Evolutionary conservation across 2,329 filamentous ascomycete genomes (phyloP).

Genomic region (Nannizziopsis barbatae): DNA sequence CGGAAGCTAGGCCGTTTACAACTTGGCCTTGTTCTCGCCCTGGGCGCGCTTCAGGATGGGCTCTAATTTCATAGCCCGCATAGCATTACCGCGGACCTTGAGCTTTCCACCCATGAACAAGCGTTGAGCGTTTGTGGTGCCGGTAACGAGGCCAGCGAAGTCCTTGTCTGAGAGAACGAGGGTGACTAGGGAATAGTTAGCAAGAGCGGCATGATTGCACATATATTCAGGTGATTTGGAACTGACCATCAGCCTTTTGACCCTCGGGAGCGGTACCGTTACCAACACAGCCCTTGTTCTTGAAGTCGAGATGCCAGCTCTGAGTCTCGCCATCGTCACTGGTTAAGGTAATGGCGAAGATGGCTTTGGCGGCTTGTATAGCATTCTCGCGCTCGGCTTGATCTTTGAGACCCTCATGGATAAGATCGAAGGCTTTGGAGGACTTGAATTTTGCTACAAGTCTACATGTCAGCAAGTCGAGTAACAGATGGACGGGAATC

Average conservation of each 20-base stretch:
- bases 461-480: conserved; percentile 1
- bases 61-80: conserved; percentile 96
- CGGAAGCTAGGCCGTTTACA: conserved; percentile 42
- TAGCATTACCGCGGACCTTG: conserved; percentile 95
- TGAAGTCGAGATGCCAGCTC: conserved; percentile 92
- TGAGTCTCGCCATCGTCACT: conserved; percentile 69
- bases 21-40: conserved; percentile 57
- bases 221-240: not conserved
- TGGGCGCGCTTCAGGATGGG: conserved; percentile 82
- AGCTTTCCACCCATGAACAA: conserved; percentile 98
- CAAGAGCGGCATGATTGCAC: not conserved
- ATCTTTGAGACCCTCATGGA: conserved; percentile 59
- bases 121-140: conserved; percentile 87
- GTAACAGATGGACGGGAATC: not conserved
- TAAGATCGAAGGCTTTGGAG: conserved; percentile 81
- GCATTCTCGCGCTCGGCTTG: conserved; percentile 72
- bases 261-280: conserved; percentile 58
- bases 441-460: conserved; percentile 67
- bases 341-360: conserved; percentile 89
- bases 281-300: conserved; percentile 72
- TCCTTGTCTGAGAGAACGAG: conserved; percentile 72
- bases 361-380: conserved; percentile 73
- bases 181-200: conserved; percentile 51
- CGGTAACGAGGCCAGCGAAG: conserved; percentile 69
- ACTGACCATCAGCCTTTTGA: conserved; percentile 70